Base-by-base conservation (phyloP, 345 rosid species). In the Populus euphratica region DNA sequence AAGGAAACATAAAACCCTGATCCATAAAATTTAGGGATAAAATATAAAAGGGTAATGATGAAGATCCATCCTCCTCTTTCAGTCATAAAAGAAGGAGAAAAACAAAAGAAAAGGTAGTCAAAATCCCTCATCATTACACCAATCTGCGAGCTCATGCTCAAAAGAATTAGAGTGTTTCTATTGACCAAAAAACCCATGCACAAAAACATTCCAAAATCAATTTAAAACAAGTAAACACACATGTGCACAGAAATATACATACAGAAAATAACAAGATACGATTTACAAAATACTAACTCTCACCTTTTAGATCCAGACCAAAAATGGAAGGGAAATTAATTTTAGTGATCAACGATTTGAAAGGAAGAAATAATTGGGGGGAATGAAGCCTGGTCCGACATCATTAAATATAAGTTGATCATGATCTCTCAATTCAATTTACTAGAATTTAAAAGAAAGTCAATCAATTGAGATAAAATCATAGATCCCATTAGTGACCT, bases 331-430 rank as follows among this genome's bases (percentile, higher is more conserved):
- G 5, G 5, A 13, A 44, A 13, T 44, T 44, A 44, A 44, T 44
- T 44, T 0, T 44, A 13, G 5, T 10, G 50, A 44, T 44, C 50
- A 44, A 39, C 10, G 43, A 39, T 39, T 39, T 44, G 17, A 13
- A 13, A 12, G 86, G 87, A 85, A 89, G 89, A 87, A 83, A 80
- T 63, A 85, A 87, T 91, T 93, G 93, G 91, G 96, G 94, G 96
- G 97, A 90, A 93, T 91, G 96, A 93, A 93, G 96, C 97, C 97
- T 93, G 97, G 97, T 93, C 97, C 97, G 94, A 93, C 88, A 13
- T 44, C 89, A 80, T 77, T 81, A 86, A 85, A 52, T 16, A 54
- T 12, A 31, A 27, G 6, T 54, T n/a, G 78, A 85, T 78, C 74
- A 33, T 29, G 76, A 81, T 62, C n/a, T 47, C 23, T 81, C 72